Base-by-base conservation (phyloP, 2,329 filamentous ascomycete species). In the Penicillium oxalicum region DNA sequence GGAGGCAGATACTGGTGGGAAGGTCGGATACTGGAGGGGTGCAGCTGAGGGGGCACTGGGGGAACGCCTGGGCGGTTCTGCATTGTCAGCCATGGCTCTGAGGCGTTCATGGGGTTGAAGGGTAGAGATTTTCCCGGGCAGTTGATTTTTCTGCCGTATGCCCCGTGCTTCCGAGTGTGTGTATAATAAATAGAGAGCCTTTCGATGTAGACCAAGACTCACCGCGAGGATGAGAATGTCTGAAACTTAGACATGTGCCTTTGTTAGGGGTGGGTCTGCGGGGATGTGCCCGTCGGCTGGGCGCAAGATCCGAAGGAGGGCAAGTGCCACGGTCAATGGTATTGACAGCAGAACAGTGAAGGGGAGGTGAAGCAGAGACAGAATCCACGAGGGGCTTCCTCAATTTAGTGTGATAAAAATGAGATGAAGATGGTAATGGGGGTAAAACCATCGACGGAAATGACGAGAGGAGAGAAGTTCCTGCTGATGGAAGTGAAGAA, bases 11-110 rank as follows among this genome's bases (percentile, higher is more conserved):
- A 69, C 49, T 33, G 69, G 65, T 49, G 68, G 66, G 49, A 70
- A 59, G 34, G 69, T 72, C n/a, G 70, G 70, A 53, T 70, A 72
- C 52, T 62, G 68, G 13, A 72, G 61, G 51, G 59, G 60, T 27
- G 65, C 61, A 32, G 62, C 53, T 46, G 53, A 50, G 44, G 61
- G 60, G 50, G 59, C 47, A 49, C 60, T 61, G 40, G 57, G 50
- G 13, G 54, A 54, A 53, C 57, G 61, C 55, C 63, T 64, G 44
- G 53, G 50, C 54, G 61, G 60, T 54, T 68, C 64, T 60, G 62
- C 54, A 62, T 61, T 51, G 64, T 71, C 63, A 71, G 69, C 59
- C 66, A 70, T 70, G 51, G 50, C 43, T 50, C 34, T 25, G 44
- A 42, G 13, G 39, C 32, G 36, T 40, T 40, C 50, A 55, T 54